Percentiles rank a stretch among this genome's conserved stretches.
These are phyloP conservation scores for Aspergillus steynii DNA, from an alignment of 495 filamentous ascomycete species.

Conservation along the genomic window DNA sequence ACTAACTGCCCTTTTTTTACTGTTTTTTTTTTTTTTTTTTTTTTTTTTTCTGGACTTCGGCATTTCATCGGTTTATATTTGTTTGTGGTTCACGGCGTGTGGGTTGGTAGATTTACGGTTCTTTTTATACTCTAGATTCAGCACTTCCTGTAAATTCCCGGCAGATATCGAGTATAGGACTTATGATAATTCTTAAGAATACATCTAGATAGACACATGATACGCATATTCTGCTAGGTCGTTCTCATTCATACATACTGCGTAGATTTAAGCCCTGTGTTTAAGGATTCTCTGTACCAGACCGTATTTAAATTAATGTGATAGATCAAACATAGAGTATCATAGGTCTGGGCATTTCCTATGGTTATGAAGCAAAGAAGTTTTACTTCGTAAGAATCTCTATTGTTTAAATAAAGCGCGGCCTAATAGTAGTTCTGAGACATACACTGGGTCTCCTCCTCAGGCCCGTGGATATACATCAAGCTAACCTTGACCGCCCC, in stretches of 20 bases:
- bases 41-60: constrained; percentile 9
- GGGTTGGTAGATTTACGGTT: constrained; percentile 21
- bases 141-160: constrained; percentile 19
- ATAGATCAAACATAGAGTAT: too few species aligned
- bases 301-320: too few species aligned
- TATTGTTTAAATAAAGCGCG: too few species aligned
- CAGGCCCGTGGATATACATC: neutral
- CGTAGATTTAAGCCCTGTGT: neutral
- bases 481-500: constrained; percentile 3
- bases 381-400: too few species aligned
- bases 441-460: neutral
- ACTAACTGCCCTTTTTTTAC: constrained; percentile 5
- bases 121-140: constrained; percentile 2
- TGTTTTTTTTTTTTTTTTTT: constrained; percentile 5
- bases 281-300: too few species aligned
- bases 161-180: constrained; percentile 19
- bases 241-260: neutral
- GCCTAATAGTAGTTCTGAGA: neutral
- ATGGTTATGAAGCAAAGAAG: too few species aligned
- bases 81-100: constrained; percentile 23
- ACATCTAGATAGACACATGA: constrained; percentile 13
- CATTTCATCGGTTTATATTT: constrained; percentile 15
- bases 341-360: too few species aligned
- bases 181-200: constrained; percentile 7
- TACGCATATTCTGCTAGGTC: constrained; percentile 5